phyloP scores from a whole-genome alignment of 352 stramenopile species.

The Pythium folliculosum region DNA sequence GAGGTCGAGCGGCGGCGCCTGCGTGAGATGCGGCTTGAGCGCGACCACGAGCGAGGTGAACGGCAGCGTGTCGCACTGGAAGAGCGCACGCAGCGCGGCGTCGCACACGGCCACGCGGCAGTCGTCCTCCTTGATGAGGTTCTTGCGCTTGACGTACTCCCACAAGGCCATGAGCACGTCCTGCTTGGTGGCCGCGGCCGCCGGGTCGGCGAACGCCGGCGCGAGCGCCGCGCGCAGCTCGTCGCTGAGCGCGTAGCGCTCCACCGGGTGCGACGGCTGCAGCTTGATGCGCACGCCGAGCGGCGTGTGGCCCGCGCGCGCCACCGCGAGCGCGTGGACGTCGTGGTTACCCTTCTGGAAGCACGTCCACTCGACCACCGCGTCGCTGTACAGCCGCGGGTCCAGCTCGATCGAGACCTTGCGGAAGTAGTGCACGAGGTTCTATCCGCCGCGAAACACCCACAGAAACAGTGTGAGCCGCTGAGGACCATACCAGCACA shows the following conservation, averaged over 20 bases:
- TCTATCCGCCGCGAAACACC: too few relatives aligned
- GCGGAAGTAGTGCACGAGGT: slow-evolving; percentile 78
- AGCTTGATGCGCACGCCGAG: slow-evolving; percentile 74
- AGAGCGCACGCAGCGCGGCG: slow-evolving; percentile 45
- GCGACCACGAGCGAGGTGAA: slow-evolving; percentile 72
- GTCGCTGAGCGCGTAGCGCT: slow-evolving; percentile 63
- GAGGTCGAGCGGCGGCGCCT: slow-evolving; percentile 51
- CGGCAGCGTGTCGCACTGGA: slow-evolving; percentile 69
- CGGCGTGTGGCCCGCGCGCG: slow-evolving; percentile 45
- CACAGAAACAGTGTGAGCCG: background rate
- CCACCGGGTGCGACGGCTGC: slow-evolving; percentile 50
- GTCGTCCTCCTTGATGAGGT: slow-evolving; percentile 84
- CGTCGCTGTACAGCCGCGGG: slow-evolving; percentile 65
- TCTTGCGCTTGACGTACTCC: slow-evolving; percentile 76
- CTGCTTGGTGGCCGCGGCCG: slow-evolving; percentile 65
- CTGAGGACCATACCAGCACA: too few relatives aligned
- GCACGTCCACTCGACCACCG: slow-evolving; percentile 79
- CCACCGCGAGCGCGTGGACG: slow-evolving; percentile 59
- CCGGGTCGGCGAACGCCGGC: slow-evolving; percentile 37
- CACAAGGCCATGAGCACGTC: slow-evolving; percentile 75
- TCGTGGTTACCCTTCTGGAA: slow-evolving; percentile 73
- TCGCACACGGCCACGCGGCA: slow-evolving; percentile 73
- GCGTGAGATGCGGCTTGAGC: slow-evolving; percentile 64
- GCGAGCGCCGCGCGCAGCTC: slow-evolving; percentile 42
- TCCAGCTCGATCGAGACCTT: slow-evolving; percentile 77